Evolutionary conservation across 176 grass and related monocot species (phyloP).

Genomic region (Bothriochloa decipiens): DNA sequence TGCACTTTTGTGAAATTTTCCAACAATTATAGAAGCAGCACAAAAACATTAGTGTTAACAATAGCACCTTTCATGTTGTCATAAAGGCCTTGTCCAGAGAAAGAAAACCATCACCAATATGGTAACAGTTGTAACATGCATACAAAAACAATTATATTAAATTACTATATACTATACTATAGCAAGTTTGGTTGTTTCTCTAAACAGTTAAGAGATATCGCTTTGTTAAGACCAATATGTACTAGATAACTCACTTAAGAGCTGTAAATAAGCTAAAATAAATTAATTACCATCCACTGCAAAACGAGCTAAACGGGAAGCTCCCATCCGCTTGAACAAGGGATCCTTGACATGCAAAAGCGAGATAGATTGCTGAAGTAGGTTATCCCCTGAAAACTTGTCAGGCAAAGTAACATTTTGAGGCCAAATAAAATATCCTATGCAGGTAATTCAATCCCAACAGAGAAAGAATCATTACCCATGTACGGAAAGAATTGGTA

Average conservation of each 20-base stretch:
- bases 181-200: not conserved
- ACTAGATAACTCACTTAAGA: constrained; percentile 21
- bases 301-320: constrained; percentile 79
- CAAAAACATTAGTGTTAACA: not conserved
- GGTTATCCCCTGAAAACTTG: constrained; percentile 82
- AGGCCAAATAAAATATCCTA: constrained; percentile 35
- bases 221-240: constrained; percentile 12
- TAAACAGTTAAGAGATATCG: not conserved
- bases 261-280: not conserved
- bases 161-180: not conserved
- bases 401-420: constrained; percentile 32
- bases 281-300: constrained; percentile 80
- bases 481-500: constrained; percentile 98
- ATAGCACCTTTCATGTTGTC: not conserved
- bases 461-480: constrained; percentile 47
- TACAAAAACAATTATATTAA: not conserved
- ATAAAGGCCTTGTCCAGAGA: not conserved
- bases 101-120: constrained; percentile 17
- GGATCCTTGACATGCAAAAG: constrained; percentile 93
- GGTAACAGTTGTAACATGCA: not conserved
- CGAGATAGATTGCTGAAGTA: constrained; percentile 81
- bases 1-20: not conserved
- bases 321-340: constrained; percentile 90
- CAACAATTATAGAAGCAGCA: not conserved
- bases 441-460: not conserved